A percentile compares a stretch with the other conserved stretches of the same genome.
phyloP scores from a whole-genome alignment of 2,329 filamentous ascomycete species.

The Aureobasidium melanogenum region DNA sequence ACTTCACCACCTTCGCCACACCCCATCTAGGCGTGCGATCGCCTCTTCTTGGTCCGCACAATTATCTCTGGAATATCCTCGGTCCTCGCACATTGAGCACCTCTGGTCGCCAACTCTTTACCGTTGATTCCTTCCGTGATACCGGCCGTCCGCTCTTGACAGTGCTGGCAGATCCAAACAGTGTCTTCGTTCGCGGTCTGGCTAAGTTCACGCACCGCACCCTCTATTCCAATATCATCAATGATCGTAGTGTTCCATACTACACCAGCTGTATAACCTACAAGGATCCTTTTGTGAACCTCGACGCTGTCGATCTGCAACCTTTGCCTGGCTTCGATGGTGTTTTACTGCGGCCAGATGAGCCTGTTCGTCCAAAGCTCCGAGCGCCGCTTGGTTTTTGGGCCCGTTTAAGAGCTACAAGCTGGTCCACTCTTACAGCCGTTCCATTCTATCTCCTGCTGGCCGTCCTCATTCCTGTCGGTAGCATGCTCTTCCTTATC shows the following conservation, averaged over 20 bases:
- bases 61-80: constrained; percentile 61
- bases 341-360: constrained; percentile 61
- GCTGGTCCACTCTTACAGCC: constrained; percentile 37
- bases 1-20: constrained; percentile 87
- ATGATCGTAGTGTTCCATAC: constrained; percentile 72
- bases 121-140: constrained; percentile 74
- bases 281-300: constrained; percentile 65
- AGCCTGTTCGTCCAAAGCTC: constrained; percentile 47
- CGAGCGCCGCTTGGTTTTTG: constrained; percentile 15
- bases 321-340: constrained; percentile 65
- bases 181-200: constrained; percentile 76
- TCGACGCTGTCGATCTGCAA: constrained; percentile 60
- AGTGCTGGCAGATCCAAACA: constrained; percentile 71
- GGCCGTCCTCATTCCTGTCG: constrained; percentile 64
- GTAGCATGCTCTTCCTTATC: constrained; percentile 59
- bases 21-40: constrained; percentile 54
- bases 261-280: constrained; percentile 74
- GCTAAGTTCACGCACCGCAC: constrained; percentile 65
- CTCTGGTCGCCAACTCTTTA: constrained; percentile 81
- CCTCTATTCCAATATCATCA: constrained; percentile 78
- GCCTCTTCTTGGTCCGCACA: constrained; percentile 33
- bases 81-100: constrained; percentile 72
- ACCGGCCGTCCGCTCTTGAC: constrained; percentile 73
- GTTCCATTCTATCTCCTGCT: constrained; percentile 59
- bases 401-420: constrained; percentile 16